Evolutionary conservation across 306 rosid species (phyloP).

Genomic region (Cucumis cinereus): DNA sequence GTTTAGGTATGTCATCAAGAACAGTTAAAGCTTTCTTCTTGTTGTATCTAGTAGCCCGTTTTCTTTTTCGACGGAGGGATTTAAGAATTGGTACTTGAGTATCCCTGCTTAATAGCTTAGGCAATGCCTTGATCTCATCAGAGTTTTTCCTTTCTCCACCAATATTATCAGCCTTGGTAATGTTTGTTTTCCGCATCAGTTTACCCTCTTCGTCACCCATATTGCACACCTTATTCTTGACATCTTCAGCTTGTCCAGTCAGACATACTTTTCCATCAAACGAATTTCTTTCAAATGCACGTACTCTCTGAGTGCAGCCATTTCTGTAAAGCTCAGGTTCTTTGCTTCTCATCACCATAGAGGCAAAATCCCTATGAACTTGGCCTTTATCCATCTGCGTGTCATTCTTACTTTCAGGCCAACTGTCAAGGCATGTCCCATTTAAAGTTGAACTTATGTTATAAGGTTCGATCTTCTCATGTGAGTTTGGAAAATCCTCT

Average conservation of each 20-base stretch:
- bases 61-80: slow-evolving; percentile 27
- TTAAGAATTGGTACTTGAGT: slow-evolving; percentile 13
- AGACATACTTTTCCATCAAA: slow-evolving; percentile 2
- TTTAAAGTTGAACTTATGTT: slow-evolving; percentile 14
- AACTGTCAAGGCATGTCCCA: slow-evolving; percentile 23
- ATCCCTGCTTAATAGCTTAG: slow-evolving; percentile 14
- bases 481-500: slow-evolving; percentile 20
- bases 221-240: slow-evolving; percentile 22
- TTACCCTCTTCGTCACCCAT: slow-evolving; percentile 30
- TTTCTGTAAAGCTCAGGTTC: slow-evolving; percentile 68
- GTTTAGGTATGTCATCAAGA: slow-evolving; percentile 20
- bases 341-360: slow-evolving; percentile 73
- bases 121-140: slow-evolving; percentile 20
- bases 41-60: slow-evolving; percentile 16
- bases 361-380: slow-evolving; percentile 50
- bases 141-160: slow-evolving; percentile 16
- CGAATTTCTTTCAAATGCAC: slow-evolving; percentile 58
- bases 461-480: slow-evolving; percentile 13
- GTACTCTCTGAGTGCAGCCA: slow-evolving; percentile 91
- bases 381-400: slow-evolving; percentile 22
- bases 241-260: slow-evolving; percentile 35
- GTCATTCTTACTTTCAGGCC: slow-evolving; percentile 21
- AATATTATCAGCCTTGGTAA: slow-evolving; percentile 18
- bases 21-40: slow-evolving; percentile 14
- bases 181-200: slow-evolving; percentile 13